phyloP scores from a whole-genome alignment of 1,139 yeast genomes.

The Geotrichum macrosporum region DNA sequence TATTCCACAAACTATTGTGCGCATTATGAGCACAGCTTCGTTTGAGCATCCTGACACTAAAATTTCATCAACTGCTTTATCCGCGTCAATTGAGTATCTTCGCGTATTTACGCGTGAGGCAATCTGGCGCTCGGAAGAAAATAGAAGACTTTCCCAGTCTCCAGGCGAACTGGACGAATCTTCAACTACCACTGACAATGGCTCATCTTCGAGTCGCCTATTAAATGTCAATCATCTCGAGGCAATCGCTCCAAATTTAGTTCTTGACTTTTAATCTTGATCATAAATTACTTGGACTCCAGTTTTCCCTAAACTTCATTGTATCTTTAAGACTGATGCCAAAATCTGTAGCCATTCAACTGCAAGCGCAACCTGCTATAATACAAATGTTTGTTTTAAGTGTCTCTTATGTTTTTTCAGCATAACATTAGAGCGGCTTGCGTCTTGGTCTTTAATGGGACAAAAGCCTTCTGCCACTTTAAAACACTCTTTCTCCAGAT shows the following conservation, averaged over 20 bases:
- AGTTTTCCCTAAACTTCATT: too few species aligned
- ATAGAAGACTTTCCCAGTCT: conserved; percentile 22
- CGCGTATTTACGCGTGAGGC: conserved; percentile 36
- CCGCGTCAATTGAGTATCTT: conserved; percentile 33
- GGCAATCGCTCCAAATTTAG: conserved; percentile 11
- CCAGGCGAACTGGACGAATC: conserved; percentile 28
- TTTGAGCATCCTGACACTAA: conserved; percentile 30
- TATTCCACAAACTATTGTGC: conserved; percentile 27
- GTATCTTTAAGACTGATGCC: too few species aligned
- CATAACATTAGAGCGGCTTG: too few species aligned
- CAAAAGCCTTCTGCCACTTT: neutral
- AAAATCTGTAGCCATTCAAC: too few species aligned
- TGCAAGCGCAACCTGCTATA: too few species aligned
- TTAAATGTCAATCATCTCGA: conserved; percentile 8
- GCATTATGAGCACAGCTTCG: conserved; percentile 28
- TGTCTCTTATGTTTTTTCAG: neutral
- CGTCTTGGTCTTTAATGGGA: too few species aligned
- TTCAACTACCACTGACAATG: conserved; percentile 23
- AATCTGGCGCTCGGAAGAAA: conserved; percentile 33
- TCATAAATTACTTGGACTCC: too few species aligned
- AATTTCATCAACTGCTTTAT: conserved; percentile 29
- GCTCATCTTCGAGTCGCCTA: neutral
- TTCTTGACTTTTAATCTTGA: conserved; percentile 13
- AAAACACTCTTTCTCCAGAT: too few species aligned
- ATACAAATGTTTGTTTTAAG: neutral